Conservation (phyloP, 306 rosid species). For the Cucumis hystrix region DNA sequence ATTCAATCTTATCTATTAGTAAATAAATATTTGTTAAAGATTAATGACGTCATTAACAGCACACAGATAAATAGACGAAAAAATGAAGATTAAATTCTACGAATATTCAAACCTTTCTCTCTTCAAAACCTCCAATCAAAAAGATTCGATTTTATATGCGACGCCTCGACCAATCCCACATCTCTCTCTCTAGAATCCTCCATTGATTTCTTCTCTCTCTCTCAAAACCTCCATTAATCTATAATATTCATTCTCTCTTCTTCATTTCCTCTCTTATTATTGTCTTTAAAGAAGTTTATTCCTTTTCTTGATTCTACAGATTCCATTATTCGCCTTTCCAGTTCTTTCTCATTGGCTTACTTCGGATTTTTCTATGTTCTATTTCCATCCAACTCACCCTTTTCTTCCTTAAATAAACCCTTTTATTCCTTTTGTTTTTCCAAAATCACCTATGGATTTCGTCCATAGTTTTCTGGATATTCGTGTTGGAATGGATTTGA, state of each 20-base stretch:
- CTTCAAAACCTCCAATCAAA: slow-evolving; percentile 12
- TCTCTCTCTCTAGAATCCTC: not conserved
- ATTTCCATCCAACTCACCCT: not conserved
- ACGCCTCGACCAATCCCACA: slow-evolving; percentile 39
- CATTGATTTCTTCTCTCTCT: not conserved
- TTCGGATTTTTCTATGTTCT: slow-evolving; percentile 4
- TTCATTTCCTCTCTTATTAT: not conserved
- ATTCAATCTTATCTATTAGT: not conserved
- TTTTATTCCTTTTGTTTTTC: not conserved
- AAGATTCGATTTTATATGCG: slow-evolving; percentile 65
- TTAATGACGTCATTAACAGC: not conserved
- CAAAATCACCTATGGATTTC: not conserved
- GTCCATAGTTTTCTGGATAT: not conserved
- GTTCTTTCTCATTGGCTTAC: not conserved
- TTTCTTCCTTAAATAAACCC: not conserved
- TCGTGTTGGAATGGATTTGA: slow-evolving; percentile 1
- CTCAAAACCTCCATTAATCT: not conserved
- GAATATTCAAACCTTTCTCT: not conserved
- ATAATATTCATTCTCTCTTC: not conserved
- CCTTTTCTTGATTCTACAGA: not conserved
- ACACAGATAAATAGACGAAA: not conserved
- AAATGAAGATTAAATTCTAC: not conserved
- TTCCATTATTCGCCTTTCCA: not conserved
- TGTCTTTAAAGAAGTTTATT: not conserved
- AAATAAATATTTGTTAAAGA: not conserved